Base-by-base conservation (phyloP, 176 grass and related monocot species). In the Sorghum bicolor region DNA sequence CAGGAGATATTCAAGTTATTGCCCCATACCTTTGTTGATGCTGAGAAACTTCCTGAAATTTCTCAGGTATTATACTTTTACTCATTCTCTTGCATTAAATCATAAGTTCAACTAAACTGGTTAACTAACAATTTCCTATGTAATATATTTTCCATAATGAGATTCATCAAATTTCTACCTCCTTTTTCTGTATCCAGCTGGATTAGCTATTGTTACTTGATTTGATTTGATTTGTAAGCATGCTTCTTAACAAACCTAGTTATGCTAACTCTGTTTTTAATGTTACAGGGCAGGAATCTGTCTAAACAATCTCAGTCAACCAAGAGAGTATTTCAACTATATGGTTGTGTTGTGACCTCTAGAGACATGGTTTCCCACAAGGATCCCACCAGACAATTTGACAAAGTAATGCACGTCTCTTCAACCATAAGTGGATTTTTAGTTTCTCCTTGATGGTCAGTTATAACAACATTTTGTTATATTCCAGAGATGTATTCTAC, bases 1-100 rank as follows among this genome's bases (percentile, higher is more conserved):
- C 93, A 98, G 67, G 96, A 95, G 87, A 98, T 98, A 92, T 98
- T 98, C 84, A 98, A 98, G 83, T 77, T 95, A 76, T 94, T 98
- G 80, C 96, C 96, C 10, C 96, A 95, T 83, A 85, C 89, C 37
- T 98, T 95, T 8, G 37, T 98, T 58, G 80, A 90, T 78, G 74
- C 84, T 64, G 87, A 90, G 3, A 86, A 95, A 63, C 93, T 98
- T 87, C 91, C 96, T 33, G 89, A 84, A 84, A 88, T 95, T 89
- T 79, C 64, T 62, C 25, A 2, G 91, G 93, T 98, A 95, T 64
- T 65, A 14, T 6, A 75, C 89, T 92, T 93, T 64, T 82, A 36
- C 24, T 83, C 15, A 29, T 94, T 69, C 67, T 94, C 10, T 57
- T 65, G 32, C 24, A 25, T 26, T 26, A 12, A 61, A 61, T 63